Evolutionary conservation across 192 early-diverging fungal species (phyloP).

Genomic region (Podila epigama): DNA sequence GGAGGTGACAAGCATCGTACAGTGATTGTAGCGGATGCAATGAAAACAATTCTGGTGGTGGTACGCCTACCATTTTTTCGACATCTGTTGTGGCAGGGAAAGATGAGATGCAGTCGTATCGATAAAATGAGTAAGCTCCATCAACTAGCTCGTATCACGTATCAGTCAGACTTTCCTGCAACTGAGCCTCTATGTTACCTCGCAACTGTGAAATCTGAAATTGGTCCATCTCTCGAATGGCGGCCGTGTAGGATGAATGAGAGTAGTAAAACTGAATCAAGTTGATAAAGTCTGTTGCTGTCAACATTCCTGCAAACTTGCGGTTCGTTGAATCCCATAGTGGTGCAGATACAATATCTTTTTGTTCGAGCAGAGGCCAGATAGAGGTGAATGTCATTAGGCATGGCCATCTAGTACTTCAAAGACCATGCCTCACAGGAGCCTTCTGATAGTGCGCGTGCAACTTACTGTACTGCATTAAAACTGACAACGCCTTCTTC

Average conservation of each 20-base stretch:
- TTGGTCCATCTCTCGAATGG: constrained; percentile 87
- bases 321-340: constrained; percentile 85
- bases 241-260: constrained; percentile 78
- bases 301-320: constrained; percentile 94
- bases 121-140: neutral
- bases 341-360: constrained; percentile 86
- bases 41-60: constrained; percentile 72
- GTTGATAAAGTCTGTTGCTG: constrained; percentile 95
- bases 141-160: no score
- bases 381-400: neutral
- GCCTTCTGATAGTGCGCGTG: neutral
- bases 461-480: constrained; percentile 91
- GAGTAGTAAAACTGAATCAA: constrained; percentile 93
- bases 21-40: constrained; percentile 88
- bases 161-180: neutral
- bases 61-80: constrained; percentile 62
- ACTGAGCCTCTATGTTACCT: constrained; percentile 49
- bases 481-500: constrained; percentile 88
- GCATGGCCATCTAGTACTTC: neutral
- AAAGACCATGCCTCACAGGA: neutral
- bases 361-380: neutral
- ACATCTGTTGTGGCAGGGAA: constrained; percentile 53
- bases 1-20: constrained; percentile 82
- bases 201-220: constrained; percentile 73
- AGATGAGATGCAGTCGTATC: no score